Base-by-base conservation (phyloP, 2,329 filamentous ascomycete genomes). In the Tricladium varicosporioides region DNA sequence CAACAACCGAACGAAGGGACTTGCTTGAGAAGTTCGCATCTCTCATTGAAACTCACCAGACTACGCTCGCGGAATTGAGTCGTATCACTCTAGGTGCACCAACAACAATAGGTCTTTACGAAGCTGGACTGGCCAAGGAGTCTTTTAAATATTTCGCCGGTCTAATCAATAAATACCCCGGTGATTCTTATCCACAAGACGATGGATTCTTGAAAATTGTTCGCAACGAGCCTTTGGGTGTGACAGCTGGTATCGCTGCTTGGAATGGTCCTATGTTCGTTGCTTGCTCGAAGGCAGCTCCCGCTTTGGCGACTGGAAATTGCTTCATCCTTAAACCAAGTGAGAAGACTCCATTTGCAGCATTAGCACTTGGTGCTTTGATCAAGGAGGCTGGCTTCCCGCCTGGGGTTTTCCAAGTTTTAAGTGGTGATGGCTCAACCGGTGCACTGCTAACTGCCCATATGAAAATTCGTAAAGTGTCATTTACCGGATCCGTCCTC, bases 271-370 rank as follows among this genome's bases (percentile, higher is more conserved):
- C 80, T 0, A 63, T 83, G 2, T 58, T 74, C 1, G 76, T 78
- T 56, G 73, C 78, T 16, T 67, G 70, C 69, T 70, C 78, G 44
- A 87, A 87, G 70, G 71, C 84, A 32, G 83, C 80, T 1, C 82
- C 84, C 0, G 84, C 83, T 0, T 72, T 87, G 32, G 82, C 80
- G 0, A 80, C 80, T 0, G 83, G 83, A 1, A 85, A 85, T 67
- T 77, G 77, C 18, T 78, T 87, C 44, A 70, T 87, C 1, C 68
- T 87, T 31, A 87, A 88, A 71, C 80, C 81, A 8, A 82, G 80
- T 58, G 84, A 88, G 72, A 78, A 85, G 63, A 82, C 84, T 0
- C 85, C 85, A 0, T 71, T 88, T 51, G 70, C 75, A 40, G 73
- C 76, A 19, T 69, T 84, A 52, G 81, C 80, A 58, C 73, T 82